Evolutionary conservation across 805 yeast genomes (phyloP), one percentile per base, ranked within the genome.

Genomic region (Middelhovenomyces tepae): DNA sequence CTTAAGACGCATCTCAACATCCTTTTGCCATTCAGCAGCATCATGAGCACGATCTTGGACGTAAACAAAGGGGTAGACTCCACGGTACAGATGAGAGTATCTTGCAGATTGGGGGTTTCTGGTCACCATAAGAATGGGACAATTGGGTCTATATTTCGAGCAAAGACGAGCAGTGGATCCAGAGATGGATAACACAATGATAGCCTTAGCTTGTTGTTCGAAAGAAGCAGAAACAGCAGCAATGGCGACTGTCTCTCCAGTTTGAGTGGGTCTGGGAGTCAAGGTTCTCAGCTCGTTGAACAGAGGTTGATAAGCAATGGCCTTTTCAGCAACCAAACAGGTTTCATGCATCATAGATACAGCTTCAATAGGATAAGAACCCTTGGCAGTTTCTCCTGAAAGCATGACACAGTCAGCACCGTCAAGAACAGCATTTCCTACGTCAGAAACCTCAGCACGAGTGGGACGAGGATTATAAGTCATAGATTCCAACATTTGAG

Each of bases 381-480:
- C 98, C 78, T 91, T 91, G 58, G 98, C 98, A 54, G 98, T 91
- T 73, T 91, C 98, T 64, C 98, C 98, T 38, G 94, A 82, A 62
- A 91, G 76, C 98, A 91, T 91, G 61, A 91, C 97, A 82, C 98
- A 91, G 72, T 91, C 98, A 56, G 97, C 96, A 69, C 98, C 98
- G 59, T 91, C 98, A 60, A 91, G 75, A 49, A 91, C 83, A 53
- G 98, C 98, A 67, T 91, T 91, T 69, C 98, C 98, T 46, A 91
- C 98, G 65, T 91, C 98, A 37, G 94, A 80, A 42, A 91, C 98
- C 71, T 91, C 98, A 51, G 98, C 98, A 72, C 98, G 83, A 62
- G 98, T 91, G 67, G 98, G 98, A 69, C 98, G 82, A 64, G 98
- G 98, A 81, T 91, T 91, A 71, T 81, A 85, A 42, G 97, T 91